A percentile compares a stretch with the other conserved stretches of the same genome.
phyloP scores from a whole-genome alignment of 2,329 filamentous ascomycete genomes.

The Venturia oleaginea region DNA sequence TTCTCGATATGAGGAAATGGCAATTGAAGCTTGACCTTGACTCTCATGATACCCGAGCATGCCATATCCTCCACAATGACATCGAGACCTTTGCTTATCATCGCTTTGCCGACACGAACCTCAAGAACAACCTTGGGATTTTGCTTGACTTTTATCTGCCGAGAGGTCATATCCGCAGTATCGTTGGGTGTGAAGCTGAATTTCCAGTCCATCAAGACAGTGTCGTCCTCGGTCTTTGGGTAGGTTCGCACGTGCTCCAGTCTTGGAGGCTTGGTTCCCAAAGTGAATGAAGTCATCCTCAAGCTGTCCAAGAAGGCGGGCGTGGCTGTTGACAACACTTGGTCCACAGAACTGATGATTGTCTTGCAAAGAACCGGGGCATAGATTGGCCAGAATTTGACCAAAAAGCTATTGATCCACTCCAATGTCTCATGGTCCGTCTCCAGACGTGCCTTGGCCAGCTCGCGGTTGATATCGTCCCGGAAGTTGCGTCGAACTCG shows the following conservation, averaged over 20 bases:
- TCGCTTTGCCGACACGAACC: constrained; percentile 86
- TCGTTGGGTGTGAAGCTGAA: constrained; percentile 99
- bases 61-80: constrained; percentile 98
- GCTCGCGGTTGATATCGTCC: constrained; percentile 83
- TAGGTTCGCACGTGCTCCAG: constrained; percentile 98
- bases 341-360: constrained; percentile 88
- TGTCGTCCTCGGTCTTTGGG: constrained; percentile 87
- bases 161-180: constrained; percentile 77
- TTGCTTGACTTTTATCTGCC: constrained; percentile 88
- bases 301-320: constrained; percentile 89
- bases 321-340: constrained; percentile 86
- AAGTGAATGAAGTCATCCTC: constrained; percentile 84
- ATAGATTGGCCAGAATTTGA: constrained; percentile 99
- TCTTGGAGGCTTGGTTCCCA: constrained; percentile 89
- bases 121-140: constrained; percentile 96
- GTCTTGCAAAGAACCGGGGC: constrained; percentile 87
- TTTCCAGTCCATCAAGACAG: constrained; percentile 98
- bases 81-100: constrained; percentile 94
- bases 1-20: constrained; percentile 93
- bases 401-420: constrained; percentile 98
- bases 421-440: constrained; percentile 88
- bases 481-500: constrained; percentile 91
- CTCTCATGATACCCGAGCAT: constrained; percentile 88
- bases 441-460: constrained; percentile 79
- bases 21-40: constrained; percentile 96